These are phyloP conservation scores for Zea luxurians DNA, from an alignment of 176 grass and related monocot genomes.

Conservation along the genomic window DNA sequence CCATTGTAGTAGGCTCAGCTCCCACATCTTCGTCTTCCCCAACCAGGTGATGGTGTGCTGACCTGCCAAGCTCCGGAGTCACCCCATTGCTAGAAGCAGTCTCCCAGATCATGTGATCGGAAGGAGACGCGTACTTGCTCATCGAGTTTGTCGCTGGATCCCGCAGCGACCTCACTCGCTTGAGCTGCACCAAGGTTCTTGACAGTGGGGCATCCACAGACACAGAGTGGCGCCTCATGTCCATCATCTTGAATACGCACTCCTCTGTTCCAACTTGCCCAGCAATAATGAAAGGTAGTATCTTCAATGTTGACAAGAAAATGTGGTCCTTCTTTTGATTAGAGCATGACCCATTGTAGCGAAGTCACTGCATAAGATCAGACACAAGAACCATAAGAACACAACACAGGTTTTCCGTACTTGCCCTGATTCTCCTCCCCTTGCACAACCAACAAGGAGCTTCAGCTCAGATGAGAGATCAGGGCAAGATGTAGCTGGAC, in stretches of 20 bases:
- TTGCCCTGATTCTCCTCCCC: neutral
- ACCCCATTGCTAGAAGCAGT: slow-evolving; percentile 69
- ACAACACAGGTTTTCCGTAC: neutral
- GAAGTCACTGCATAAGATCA: slow-evolving; percentile 41
- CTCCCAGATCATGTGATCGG: slow-evolving; percentile 67
- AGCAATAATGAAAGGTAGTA: slow-evolving; percentile 26
- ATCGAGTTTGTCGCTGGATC: slow-evolving; percentile 86
- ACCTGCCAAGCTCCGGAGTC: slow-evolving; percentile 46
- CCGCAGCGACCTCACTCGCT: slow-evolving; percentile 76
- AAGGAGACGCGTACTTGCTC: slow-evolving; percentile 65
- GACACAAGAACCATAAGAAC: slow-evolving; percentile 29
- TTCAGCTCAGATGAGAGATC: neutral
- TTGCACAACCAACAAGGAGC: slow-evolving; percentile 8
- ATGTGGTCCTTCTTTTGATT: slow-evolving; percentile 7
- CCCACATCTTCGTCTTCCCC: slow-evolving; percentile 60
- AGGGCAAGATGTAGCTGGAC: neutral
- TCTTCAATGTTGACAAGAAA: slow-evolving; percentile 18
- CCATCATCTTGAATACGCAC: slow-evolving; percentile 50
- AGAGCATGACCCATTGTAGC: slow-evolving; percentile 22
- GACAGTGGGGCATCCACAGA: slow-evolving; percentile 81
- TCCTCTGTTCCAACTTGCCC: slow-evolving; percentile 12
- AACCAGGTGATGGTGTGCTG: slow-evolving; percentile 47
- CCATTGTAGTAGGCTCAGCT: slow-evolving; percentile 47
- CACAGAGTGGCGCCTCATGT: slow-evolving; percentile 58
- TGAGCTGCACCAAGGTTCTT: slow-evolving; percentile 91